Evolutionary conservation across 306 rosid species (phyloP), one percentile per base, ranked within the genome.

Genomic region (Crataegus laevigata): DNA sequence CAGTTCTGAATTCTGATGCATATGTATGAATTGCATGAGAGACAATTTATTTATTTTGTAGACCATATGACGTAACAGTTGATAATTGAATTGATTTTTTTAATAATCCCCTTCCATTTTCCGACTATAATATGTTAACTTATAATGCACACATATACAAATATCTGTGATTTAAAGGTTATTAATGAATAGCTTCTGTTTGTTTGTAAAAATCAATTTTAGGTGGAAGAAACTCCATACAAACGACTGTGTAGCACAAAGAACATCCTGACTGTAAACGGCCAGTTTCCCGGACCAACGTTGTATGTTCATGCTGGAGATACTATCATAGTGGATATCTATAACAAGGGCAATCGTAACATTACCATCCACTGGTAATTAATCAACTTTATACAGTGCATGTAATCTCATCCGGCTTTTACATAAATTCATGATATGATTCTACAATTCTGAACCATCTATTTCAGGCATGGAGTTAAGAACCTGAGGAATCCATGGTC

Each of bases 301-400:
- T 55, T 87, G 6, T 71, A 42, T 17, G 89, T 11, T 66, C 68
- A 55, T 40, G 47, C 25, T 38, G 91, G 91, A 73, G 81, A 87
- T 18, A 83, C 82, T 9, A 45, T 85, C 76, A 52, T 14, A 68
- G 85, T 88, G 40, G 55, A 84, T 59, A 86, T 85, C 54, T 19
- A 32, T 47, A 88, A 85, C 78, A 64, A 74, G 60, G 90, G 78
- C 7, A 79, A 30, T 18, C 65, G 55, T 72, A 83, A 83, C 84
- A 87, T 89, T 62, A 85, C 91, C 11, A 66, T 89, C 69, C 93
- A 89, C 51, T 89, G 93, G 91, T 83, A 62, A 45, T 82, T 55
- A n/a, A 19, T 55, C 60, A 19, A 55, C 24, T 55, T 55, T 19
- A 55, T 55, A 34, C 38, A 34, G 9, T 15, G 54, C 21, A 47